Base-by-base conservation (phyloP, 73 alveolate genomes). In the Blepharisma stoltei region DNA sequence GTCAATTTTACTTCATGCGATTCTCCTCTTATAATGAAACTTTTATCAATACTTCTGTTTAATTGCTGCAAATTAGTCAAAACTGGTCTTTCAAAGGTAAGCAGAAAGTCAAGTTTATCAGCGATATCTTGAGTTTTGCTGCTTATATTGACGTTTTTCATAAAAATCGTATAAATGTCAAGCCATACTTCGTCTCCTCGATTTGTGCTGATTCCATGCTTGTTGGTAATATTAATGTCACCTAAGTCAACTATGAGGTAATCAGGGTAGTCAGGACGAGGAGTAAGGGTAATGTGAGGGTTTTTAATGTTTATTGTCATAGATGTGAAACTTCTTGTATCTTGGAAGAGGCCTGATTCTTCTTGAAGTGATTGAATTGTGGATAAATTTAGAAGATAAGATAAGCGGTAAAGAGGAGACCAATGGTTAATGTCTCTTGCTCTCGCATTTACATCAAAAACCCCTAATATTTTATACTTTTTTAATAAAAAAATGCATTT, bases 381-480 rank as follows among this genome's bases (percentile, higher is more conserved):
- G 0, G 73, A 38, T 25, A 60, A 60, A 25, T 60, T 60, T 8
- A 60, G 73, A 20, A 60, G 46, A 60, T 60, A 60, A 20, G 73
- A 60, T 18, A 60, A 38, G 2, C 23, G 14, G 5, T 60, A 60
- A 20, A 60, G 14, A 60, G 73, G 73, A 8, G 73, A 60, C 47
- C 73, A 60, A 60, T 60, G 46, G 4, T 60, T 60, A 1, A 25
- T 60, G 23, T 60, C 73, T 47, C 73, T 14, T 1, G 23, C 73
- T 25, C 73, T 14, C 0, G 73, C 73, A 8, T 60, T n/a, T 20
- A 38, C 73, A 60, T 60, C 73, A 25, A 60, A 60, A 25, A 60
- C 73, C 2, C 73, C 73, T 8, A 60, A 14, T n/a, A 60, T 25
- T 60, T 60, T 60, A 60, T n/a, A n/a, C n/a, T n/a, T n/a, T n/a